Percentiles rank a stretch among this genome's conserved stretches.
phyloP scores from a whole-genome alignment of 441 rosid genomes.

The Gossypium laxum region DNA sequence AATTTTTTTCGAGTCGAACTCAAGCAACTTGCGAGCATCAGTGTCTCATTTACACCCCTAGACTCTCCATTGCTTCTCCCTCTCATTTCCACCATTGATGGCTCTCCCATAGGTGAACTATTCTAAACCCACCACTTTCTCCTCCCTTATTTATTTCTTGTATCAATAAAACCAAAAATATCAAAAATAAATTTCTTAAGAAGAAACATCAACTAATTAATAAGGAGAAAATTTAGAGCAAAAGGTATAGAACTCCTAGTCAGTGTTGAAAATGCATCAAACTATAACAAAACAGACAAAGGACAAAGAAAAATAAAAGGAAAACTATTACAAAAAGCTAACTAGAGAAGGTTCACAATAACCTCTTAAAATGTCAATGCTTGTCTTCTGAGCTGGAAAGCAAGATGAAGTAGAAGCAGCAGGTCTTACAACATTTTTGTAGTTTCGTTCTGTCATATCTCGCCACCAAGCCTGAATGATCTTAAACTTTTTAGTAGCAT shows the following conservation, averaged over 20 bases:
- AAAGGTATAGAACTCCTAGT: background rate
- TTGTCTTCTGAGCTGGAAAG: constrained; percentile 24
- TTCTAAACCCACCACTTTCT: too few species aligned
- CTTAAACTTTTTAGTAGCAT: constrained; percentile 56
- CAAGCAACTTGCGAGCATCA: too few species aligned
- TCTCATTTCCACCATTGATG: too few species aligned
- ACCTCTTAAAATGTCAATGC: constrained; percentile 40
- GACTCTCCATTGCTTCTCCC: too few species aligned
- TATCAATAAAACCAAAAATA: background rate
- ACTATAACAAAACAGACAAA: background rate
- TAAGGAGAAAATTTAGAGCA: background rate
- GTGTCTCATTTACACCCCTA: too few species aligned
- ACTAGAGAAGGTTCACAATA: constrained; percentile 1
- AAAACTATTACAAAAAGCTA: background rate
- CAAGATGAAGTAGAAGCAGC: constrained; percentile 22
- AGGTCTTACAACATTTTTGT: constrained; percentile 29
- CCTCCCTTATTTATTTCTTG: too few species aligned
- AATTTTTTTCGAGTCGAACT: too few species aligned
- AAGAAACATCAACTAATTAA: background rate
- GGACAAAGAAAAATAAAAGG: background rate
- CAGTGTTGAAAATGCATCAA: background rate
- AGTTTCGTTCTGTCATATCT: constrained; percentile 61
- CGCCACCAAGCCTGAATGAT: constrained; percentile 92
- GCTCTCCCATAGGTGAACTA: too few species aligned
- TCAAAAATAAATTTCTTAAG: background rate